Evolutionary conservation across 2,329 filamentous ascomycete species (phyloP), one percentile per base, ranked within the genome.

Genomic region (Aspergillus melleus): DNA sequence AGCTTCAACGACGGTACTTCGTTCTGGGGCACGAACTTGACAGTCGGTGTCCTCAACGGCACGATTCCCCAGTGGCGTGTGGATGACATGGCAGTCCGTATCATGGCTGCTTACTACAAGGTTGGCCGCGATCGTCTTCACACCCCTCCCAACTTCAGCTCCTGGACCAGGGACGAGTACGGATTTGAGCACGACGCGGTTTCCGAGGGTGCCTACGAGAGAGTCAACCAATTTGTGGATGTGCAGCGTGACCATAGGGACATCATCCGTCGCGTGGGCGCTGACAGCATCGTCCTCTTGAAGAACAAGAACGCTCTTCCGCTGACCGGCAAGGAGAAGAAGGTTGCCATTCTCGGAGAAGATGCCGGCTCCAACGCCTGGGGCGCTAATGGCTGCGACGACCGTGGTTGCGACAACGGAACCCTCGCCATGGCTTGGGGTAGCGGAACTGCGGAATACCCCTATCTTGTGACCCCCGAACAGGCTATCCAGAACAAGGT

Each of bases 31-130:
- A 80, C 88, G 29, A 98, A 98, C 76, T 76, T 98, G 67, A 97
- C 94, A 2, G 80, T 96, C 52, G 91, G 91, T 1, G 88, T 97
- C 6, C 77, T 96, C 67, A 97, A 98, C 71, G 93, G 93, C 39
- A 96, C 92, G 0, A 80, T 98, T 32, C 91, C 94, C 0, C 86
- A 90, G 66, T 96, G 90, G 84, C 86, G 94, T 54, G 74, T 98
- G 10, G 93, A 97, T 67, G 95, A 98, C 72, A 96, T 96, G 89
- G 91, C 87, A 5, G 89, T 92, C 76, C 88, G 95, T 68, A 96
- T 88, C 70, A 84, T 88, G 77, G 81, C 86, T 54, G 85, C 84
- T 3, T 88, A 84, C 73, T 89, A 86, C 74, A 85, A 84, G 66
- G 85, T 88, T 52, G 85, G 84, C 59, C 84, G 85, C 55, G 83